Evolutionary conservation across 306 rosid genomes (phyloP).

Genomic region (Prunus campanulata): DNA sequence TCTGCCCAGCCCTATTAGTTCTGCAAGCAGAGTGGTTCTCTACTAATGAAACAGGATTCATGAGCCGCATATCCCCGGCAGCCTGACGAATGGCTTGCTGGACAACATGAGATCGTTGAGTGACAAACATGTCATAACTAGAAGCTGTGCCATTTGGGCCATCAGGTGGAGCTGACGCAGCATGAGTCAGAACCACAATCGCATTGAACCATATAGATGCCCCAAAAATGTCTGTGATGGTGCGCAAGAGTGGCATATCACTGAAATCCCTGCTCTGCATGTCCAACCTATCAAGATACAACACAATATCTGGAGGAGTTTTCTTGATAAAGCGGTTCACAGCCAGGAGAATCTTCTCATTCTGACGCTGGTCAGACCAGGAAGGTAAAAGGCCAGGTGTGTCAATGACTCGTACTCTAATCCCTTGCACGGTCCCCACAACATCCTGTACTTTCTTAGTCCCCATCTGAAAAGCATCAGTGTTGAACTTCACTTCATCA

Average conservation of each 20-base stretch:
- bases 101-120: slow-evolving; percentile 94
- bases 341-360: slow-evolving; percentile 84
- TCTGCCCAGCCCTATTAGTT: slow-evolving; percentile 92
- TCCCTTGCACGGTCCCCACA: slow-evolving; percentile 94
- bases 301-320: slow-evolving; percentile 91
- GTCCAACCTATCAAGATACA: slow-evolving; percentile 94
- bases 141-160: slow-evolving; percentile 93
- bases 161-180: slow-evolving; percentile 97
- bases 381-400: slow-evolving; percentile 95
- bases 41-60: slow-evolving; percentile 96
- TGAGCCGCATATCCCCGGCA: slow-evolving; percentile 98
- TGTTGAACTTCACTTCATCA: slow-evolving; percentile 81
- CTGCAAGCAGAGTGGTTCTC: slow-evolving; percentile 97
- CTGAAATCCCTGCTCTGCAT: slow-evolving; percentile 92
- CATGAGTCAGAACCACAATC: slow-evolving; percentile 93
- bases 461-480: slow-evolving; percentile 88
- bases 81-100: slow-evolving; percentile 99
- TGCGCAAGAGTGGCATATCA: slow-evolving; percentile 92
- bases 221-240: slow-evolving; percentile 88
- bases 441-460: slow-evolving; percentile 97
- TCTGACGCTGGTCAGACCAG: slow-evolving; percentile 81
- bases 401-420: slow-evolving; percentile 89
- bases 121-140: slow-evolving; percentile 93
- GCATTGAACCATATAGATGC: slow-evolving; percentile 98
- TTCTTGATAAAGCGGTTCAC: slow-evolving; percentile 78